phyloP scores from a whole-genome alignment of 23 red algal species.

The Chondrus crispus region DNA sequence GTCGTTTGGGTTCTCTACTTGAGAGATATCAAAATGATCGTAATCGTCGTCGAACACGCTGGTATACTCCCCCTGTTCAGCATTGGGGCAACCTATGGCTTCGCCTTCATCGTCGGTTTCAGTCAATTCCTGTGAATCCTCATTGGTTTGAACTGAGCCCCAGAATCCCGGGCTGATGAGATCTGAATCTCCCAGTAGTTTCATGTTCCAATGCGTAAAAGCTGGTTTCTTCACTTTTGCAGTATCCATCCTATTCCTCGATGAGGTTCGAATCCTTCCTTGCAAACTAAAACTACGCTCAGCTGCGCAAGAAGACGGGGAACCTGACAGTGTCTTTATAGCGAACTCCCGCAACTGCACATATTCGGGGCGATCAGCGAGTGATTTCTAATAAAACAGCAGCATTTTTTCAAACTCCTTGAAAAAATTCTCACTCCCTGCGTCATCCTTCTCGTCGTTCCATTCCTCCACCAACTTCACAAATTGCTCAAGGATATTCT shows the following conservation, averaged over 20 bases:
- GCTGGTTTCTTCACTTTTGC: background rate
- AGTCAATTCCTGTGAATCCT: no score
- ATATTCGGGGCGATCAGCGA: background rate
- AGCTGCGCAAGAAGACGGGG: background rate
- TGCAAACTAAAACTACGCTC: constrained; percentile 10
- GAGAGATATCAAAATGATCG: no score
- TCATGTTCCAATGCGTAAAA: constrained; percentile 6
- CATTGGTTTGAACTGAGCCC: no score
- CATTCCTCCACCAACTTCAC: background rate
- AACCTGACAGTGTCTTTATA: background rate
- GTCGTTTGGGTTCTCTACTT: no score
- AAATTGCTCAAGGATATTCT: background rate
- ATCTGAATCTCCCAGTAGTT: background rate
- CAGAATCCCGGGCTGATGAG: no score
- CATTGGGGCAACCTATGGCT: no score
- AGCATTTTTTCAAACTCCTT: background rate
- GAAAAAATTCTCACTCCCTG: background rate
- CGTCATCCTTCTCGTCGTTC: background rate
- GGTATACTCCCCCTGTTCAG: no score
- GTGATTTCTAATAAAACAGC: background rate
- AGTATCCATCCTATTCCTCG: background rate
- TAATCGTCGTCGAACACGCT: no score
- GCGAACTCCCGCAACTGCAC: background rate
- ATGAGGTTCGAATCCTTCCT: background rate
- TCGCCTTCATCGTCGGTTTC: no score